Percentiles rank a stretch among this genome's conserved stretches.
Conservation (phyloP, 2,329 filamentous ascomycete genomes). For the Cadophora sp. region DNA sequence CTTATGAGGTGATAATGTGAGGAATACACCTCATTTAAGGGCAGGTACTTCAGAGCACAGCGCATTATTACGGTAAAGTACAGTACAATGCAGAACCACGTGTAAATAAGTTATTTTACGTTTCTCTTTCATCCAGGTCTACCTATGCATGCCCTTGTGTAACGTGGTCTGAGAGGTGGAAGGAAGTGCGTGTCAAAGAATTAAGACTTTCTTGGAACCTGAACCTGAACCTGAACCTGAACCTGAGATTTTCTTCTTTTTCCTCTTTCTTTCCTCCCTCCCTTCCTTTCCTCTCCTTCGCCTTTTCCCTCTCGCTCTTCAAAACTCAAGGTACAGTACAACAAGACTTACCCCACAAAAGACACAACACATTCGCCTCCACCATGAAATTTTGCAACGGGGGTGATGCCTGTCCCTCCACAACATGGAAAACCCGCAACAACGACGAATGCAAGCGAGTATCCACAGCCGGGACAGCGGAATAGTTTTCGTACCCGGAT, state of each 20-base stretch:
- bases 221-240: not conserved
- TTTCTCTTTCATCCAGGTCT: too few species aligned
- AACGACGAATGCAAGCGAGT: too few species aligned
- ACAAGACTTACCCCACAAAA: conserved; percentile 23
- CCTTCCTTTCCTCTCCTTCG: not conserved
- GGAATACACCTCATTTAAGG: not conserved
- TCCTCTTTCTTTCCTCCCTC: not conserved
- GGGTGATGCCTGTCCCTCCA: conserved; percentile 14
- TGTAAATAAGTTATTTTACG: too few species aligned
- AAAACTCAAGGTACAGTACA: too few species aligned
- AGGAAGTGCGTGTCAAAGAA: conserved; percentile 1
- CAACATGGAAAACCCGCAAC: not conserved
- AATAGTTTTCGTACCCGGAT: not conserved
- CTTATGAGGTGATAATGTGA: not conserved
- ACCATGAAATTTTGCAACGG: not conserved
- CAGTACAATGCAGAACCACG: too few species aligned
- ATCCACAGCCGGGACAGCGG: not conserved
- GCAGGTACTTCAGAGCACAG: too few species aligned
- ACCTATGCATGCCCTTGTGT: too few species aligned
- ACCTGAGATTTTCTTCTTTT: not conserved
- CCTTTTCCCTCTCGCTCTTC: not conserved
- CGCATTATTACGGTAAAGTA: too few species aligned
- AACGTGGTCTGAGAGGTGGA: not conserved
- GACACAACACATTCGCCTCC: conserved; percentile 22
- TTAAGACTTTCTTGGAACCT: not conserved